Evolutionary conservation across 139 green algal species (phyloP).

Genomic region (Chlamydomonas applanata): DNA sequence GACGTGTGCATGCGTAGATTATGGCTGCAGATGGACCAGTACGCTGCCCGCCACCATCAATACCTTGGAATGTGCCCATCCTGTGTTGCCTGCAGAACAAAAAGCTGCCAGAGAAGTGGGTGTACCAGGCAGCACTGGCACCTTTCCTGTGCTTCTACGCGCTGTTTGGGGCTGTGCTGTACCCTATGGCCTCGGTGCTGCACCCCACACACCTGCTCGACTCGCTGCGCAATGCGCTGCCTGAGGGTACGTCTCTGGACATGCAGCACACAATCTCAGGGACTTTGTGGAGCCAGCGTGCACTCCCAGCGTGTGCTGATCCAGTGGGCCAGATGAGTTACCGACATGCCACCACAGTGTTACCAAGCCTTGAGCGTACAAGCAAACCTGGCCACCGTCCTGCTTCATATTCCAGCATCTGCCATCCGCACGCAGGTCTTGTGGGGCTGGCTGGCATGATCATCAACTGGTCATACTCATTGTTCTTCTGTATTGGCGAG

Average conservation of each 20-base stretch:
- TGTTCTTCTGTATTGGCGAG: conserved; percentile 95
- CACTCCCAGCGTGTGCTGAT: too few relatives aligned
- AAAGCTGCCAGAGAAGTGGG: conserved; percentile 44
- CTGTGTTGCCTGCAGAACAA: conserved; percentile 39
- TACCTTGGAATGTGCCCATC: too few relatives aligned
- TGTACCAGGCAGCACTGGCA: conserved; percentile 70
- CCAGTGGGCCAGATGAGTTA: too few relatives aligned
- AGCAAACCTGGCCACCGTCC: neutral
- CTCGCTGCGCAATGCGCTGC: conserved; percentile 35
- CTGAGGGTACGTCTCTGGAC: conserved; percentile 17
- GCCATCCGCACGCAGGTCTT: conserved; percentile 43
- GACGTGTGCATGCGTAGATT: too few relatives aligned
- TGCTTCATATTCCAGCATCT: neutral
- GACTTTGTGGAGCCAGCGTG: too few relatives aligned
- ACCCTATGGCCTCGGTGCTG: conserved; percentile 61
- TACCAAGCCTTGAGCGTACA: too few relatives aligned
- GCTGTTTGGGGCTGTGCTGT: conserved; percentile 74
- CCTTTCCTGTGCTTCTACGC: conserved; percentile 73
- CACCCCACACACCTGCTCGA: conserved; percentile 65
- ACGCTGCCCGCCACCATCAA: too few relatives aligned
- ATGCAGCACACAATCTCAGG: neutral
- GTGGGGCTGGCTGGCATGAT: conserved; percentile 87
- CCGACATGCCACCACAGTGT: too few relatives aligned
- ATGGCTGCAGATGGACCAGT: too few relatives aligned
- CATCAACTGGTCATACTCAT: conserved; percentile 91